Conservation (phyloP, 129 eudicot genomes). For the Saussurea involucrata region DNA sequence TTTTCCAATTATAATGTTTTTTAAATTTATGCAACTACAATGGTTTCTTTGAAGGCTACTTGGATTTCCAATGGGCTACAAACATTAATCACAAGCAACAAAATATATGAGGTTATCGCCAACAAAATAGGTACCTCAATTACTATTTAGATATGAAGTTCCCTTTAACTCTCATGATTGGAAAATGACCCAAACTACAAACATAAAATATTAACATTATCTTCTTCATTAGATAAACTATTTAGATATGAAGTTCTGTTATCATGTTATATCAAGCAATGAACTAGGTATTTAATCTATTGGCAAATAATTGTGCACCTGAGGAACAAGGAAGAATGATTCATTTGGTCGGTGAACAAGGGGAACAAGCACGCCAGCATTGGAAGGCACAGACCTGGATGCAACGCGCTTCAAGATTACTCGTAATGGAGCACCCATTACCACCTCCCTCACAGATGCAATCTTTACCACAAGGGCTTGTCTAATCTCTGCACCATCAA, state of each 20-base stretch:
- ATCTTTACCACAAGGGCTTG: constrained; percentile 63
- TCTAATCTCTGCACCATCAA: constrained; percentile 51
- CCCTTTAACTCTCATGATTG: not conserved
- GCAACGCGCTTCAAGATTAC: constrained; percentile 69
- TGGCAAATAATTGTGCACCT: constrained; percentile 39
- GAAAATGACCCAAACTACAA: not conserved
- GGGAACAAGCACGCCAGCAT: constrained; percentile 53
- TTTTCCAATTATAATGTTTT: not conserved
- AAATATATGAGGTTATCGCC: not conserved
- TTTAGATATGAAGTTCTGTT: constrained; percentile 1
- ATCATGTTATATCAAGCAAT: constrained; percentile 13
- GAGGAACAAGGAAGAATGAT: constrained; percentile 82
- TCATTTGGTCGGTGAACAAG: constrained; percentile 92
- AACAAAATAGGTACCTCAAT: not conserved
- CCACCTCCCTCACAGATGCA: constrained; percentile 94
- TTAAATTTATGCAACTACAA: not conserved
- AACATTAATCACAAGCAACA: not conserved
- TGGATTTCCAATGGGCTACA: not conserved
- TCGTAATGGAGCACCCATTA: constrained; percentile 86
- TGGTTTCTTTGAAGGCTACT: not conserved
- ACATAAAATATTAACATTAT: not conserved
- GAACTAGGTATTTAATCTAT: not conserved
- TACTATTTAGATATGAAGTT: too few relatives aligned
- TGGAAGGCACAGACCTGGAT: constrained; percentile 57
- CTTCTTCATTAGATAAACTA: not conserved